Base-by-base conservation (phyloP, 225 moss, liverwort and hornwort species). In the Neckera pumila region DNA sequence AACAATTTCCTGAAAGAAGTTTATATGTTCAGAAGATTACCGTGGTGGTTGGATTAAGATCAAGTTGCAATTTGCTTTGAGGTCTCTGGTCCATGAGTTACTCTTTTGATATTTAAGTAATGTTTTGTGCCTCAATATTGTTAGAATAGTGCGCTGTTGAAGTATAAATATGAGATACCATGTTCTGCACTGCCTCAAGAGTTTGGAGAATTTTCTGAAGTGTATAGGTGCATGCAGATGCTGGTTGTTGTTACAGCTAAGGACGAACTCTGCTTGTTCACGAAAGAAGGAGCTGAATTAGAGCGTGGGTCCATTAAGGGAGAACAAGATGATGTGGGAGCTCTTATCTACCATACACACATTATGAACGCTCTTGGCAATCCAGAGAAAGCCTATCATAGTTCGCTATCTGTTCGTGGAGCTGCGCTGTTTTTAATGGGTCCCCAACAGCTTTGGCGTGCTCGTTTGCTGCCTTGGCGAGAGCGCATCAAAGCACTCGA, bases 401-500 rank as follows among this genome's bases (percentile, higher is more conserved):
- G 96, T 89, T 95, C 99, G 47, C 75, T 99, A 69, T 95, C 99
- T 89, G 99, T 99, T 62, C 96, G 99, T 47, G 99, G 99, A 89
- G 99, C 99, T 89, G 97, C 99, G 69, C 89, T 99, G 56, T 97
- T 97, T 84, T 85, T 97, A 86, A 94, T 99, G 88, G 99, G 96
- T 82, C 95, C 95, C 43, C 90, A 90, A 75, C 94, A 94, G 87
- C 89, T 99, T 56, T 99, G 99, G 97, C 96, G 99, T 93, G 97
- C 99, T 91, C 97, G 99, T 63, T 91, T 99, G 84, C 93, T 99
- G 87, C 99, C 97, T 47, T 99, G 99, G 99, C 92, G 91, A 86
- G 97, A 99, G 83, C 94, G 97, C 84, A 99, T 99, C 58, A 97
- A 96, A 92, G 97, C 97, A 42, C 86, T 99, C 84, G 95, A 99